Base-by-base conservation (phyloP, 495 filamentous ascomycete genomes). In the Aspergillus haitiensis region DNA sequence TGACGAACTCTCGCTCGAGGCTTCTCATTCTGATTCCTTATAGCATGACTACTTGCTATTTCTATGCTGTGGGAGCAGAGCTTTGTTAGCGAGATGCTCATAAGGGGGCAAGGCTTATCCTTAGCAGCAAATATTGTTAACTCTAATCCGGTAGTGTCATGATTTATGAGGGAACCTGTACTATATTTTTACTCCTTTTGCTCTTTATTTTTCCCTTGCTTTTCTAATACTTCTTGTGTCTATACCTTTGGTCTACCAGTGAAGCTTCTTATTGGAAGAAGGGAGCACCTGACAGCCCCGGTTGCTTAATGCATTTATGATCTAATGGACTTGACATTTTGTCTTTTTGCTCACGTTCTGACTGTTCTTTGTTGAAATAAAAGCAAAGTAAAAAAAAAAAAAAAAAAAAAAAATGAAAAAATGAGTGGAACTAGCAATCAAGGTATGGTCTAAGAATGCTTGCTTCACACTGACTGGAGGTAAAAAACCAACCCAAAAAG, bases 91-190 rank as follows among this genome's bases (percentile, higher is more conserved):
- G 53, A 57, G 59, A 55, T 51, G 37, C 50, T 42, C 12, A 21
- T 47, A 9, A 9, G 44, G n/a, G 44, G 15, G 54, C 45, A 44
- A 21, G 44, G 46, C 11, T 16, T 53, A 62, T 62, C 48, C 40
- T 47, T 48, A 58, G 48, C 54, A 45, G 40, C 53, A 52, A 40
- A 39, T 59, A 64, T 64, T 60, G 31, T 64, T 64, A 64, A 56
- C 55, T 58, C 49, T 65, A 65, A 65, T 59, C 63, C 52, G 63
- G 55, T 58, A 65, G 63, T 51, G 52, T 65, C 61, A 65, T 62
- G 63, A 65, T 60, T 65, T 59, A 65, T 62, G 63, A 65, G 59
- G 58, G 33, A 59, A 55, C 46, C 46, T 59, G 56, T 59, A 55
- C 47, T 55, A 48, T 60, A 60, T 60, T 60, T 27, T 18, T 27